Evolutionary conservation across 495 filamentous ascomycete genomes (phyloP).

Genomic region (Tuber brumale): DNA sequence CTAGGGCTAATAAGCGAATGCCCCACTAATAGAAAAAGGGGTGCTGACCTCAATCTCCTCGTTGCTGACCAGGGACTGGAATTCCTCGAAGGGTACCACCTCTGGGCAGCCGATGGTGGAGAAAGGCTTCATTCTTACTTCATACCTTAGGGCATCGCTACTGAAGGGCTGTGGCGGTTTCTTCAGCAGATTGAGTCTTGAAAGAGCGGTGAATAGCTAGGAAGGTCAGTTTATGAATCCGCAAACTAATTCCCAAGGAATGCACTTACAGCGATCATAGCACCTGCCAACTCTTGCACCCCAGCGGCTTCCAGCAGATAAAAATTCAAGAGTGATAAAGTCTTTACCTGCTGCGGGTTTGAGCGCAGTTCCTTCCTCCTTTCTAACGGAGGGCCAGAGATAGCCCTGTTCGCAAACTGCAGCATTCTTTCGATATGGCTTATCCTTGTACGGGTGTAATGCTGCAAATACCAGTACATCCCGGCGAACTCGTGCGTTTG

Average conservation of each 20-base stretch:
- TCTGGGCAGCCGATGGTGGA: slow-evolving; percentile 61
- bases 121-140: slow-evolving; percentile 88
- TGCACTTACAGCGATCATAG: slow-evolving; percentile 44
- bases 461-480: slow-evolving; percentile 81
- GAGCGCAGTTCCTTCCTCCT: slow-evolving; percentile 38
- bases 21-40: background rate
- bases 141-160: slow-evolving; percentile 64
- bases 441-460: slow-evolving; percentile 51
- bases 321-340: slow-evolving; percentile 54
- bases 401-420: slow-evolving; percentile 48
- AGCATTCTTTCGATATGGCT: slow-evolving; percentile 65
- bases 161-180: slow-evolving; percentile 62
- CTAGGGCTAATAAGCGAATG: background rate
- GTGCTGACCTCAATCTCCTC: slow-evolving; percentile 39
- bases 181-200: slow-evolving; percentile 55
- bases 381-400: slow-evolving; percentile 14
- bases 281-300: slow-evolving; percentile 64
- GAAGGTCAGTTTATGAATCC: slow-evolving; percentile 22
- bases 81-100: slow-evolving; percentile 61
- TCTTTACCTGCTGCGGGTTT: slow-evolving; percentile 50
- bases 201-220: slow-evolving; percentile 61
- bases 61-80: slow-evolving; percentile 45
- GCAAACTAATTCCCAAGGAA: background rate
- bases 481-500: slow-evolving; percentile 74
- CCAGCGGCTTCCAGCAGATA: slow-evolving; percentile 61